A percentile compares a stretch with the other conserved stretches of the same genome.
phyloP scores from a whole-genome alignment of 2,329 filamentous ascomycete genomes.

The Phaeosphaeria sp. region DNA sequence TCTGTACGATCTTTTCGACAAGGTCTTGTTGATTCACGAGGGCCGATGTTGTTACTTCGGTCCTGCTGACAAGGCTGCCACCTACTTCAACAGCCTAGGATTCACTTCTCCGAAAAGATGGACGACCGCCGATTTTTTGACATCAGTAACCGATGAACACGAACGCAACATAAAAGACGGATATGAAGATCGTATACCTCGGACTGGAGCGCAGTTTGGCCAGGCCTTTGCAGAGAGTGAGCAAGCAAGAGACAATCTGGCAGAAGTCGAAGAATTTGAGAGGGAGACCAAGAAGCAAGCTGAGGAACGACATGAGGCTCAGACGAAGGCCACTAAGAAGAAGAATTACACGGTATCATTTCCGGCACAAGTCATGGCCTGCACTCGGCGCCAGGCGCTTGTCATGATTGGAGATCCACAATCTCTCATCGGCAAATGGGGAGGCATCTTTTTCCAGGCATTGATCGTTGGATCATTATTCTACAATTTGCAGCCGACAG shows the following conservation, averaged over 20 bases:
- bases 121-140: constrained; percentile 76
- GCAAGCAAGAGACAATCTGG: constrained; percentile 45
- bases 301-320: constrained; percentile 40
- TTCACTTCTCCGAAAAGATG: constrained; percentile 71
- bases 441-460: constrained; percentile 50
- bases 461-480: constrained; percentile 56
- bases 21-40: constrained; percentile 50
- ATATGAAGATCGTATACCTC: constrained; percentile 64
- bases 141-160: constrained; percentile 70
- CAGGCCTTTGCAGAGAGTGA: constrained; percentile 49
- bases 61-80: constrained; percentile 63
- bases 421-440: constrained; percentile 56
- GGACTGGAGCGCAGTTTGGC: constrained; percentile 63
- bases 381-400: constrained; percentile 52
- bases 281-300: constrained; percentile 38
- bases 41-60: constrained; percentile 66
- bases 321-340: constrained; percentile 48
- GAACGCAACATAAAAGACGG: constrained; percentile 64
- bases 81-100: constrained; percentile 72
- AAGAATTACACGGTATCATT: constrained; percentile 52
- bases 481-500: constrained; percentile 60
- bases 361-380: constrained; percentile 49
- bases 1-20: constrained; percentile 49
- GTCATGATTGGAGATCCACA: constrained; percentile 63
- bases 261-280: constrained; percentile 51